Percentiles rank a stretch among this genome's conserved stretches.
phyloP scores from a whole-genome alignment of 1,284 basidiomycete genomes.

The Porogramme epimiltina region DNA sequence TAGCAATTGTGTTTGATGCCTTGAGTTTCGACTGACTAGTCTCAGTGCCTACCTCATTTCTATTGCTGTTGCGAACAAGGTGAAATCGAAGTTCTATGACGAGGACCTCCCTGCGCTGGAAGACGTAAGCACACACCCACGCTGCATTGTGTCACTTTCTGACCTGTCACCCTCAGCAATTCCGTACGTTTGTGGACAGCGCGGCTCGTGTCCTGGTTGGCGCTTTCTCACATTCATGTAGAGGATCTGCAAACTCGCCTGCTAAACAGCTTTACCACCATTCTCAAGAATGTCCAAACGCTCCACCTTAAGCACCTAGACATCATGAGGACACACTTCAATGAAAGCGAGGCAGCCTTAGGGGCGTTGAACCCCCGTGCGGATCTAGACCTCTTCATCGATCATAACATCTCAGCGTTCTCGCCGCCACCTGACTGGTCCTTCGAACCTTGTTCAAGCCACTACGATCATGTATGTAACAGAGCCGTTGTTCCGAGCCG shows the following conservation, averaged over 20 bases:
- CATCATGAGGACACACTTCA: constrained; percentile 49
- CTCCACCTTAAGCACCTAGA: constrained; percentile 63
- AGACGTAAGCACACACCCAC: constrained; percentile 53
- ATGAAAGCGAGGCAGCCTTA: constrained; percentile 47
- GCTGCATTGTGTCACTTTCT: not conserved
- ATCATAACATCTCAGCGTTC: constrained; percentile 70
- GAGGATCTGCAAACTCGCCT: constrained; percentile 68
- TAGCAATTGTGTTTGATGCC: constrained; percentile 14
- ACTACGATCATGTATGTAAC: constrained; percentile 73
- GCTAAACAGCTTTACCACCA: constrained; percentile 51
- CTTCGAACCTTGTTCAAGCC: constrained; percentile 74
- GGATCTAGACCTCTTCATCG: constrained; percentile 73
- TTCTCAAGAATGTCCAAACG: constrained; percentile 58
- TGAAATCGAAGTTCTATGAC: constrained; percentile 70
- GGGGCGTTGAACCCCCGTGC: constrained; percentile 50
- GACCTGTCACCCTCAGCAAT: constrained; percentile 51
- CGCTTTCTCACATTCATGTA: constrained; percentile 29
- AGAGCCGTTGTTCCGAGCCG: not conserved
- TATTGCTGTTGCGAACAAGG: constrained; percentile 64
- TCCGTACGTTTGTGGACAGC: constrained; percentile 55
- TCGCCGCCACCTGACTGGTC: constrained; percentile 61
- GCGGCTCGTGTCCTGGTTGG: not conserved
- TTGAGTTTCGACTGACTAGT: not conserved
- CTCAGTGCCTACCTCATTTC: constrained; percentile 71
- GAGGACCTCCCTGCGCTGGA: constrained; percentile 69